Base-by-base conservation (phyloP, 1,284 basidiomycete species). In the Porogramme epimiltina region DNA sequence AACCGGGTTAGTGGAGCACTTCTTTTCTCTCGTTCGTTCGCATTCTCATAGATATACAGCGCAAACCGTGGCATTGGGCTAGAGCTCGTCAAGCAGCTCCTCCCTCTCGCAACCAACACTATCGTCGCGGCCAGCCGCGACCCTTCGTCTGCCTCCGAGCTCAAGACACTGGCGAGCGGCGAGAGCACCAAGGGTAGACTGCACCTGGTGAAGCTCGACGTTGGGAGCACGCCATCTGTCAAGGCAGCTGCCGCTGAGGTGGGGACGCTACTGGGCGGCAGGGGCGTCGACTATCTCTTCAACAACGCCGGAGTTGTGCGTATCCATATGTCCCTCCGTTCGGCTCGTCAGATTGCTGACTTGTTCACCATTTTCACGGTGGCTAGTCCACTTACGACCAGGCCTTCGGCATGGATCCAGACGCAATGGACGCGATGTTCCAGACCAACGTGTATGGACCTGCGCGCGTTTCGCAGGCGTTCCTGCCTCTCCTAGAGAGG, bases 221-320 rank as follows among this genome's bases (percentile, higher is more conserved):
- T 70, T 16, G 51, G 49, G 19, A 58, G 67, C 36, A 52, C 64
- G 34, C 54, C 45, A 3, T 64, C 64, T 34, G 70, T 73, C 42
- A 50, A 59, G 16, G 55, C 42, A 0, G 63, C 69, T 4, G 60
- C 62, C 3, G 45, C 54, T 20, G 56, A 54, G 16, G 62, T 66
- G 1, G 54, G 51, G 19, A 48, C 49, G 19, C 53, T 71, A 16
- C 49, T 75, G 18, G 65, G 65, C 8, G 60, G 59, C 9, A 51
- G 49, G 0, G 68, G 70, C 1, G 60, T 73, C 22, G 70, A 73
- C 56, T 74, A 72, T 28, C 58, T 76, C 15, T 45, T 73, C 42
- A 74, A 74, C 58, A 74, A 72, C 43, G 72, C 73, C 18, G 72
- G 60, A 0, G 64, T 72, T 24, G 72, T 72, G 40, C 33, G 67